Conservation (phyloP, 805 yeast genomes). For the Candida jianshihensis region DNA sequence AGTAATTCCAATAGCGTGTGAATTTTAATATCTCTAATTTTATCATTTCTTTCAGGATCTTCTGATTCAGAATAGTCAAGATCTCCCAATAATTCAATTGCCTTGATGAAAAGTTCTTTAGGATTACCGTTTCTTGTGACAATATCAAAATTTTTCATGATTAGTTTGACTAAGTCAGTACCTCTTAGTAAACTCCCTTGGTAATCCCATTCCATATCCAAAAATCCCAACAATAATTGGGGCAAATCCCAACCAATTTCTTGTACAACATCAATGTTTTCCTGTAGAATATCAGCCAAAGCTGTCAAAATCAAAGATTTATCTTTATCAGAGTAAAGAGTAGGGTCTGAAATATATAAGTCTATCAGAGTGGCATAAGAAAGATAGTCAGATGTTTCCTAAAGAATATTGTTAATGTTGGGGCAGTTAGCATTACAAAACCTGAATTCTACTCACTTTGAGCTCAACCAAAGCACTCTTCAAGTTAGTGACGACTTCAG, state of each 20-base stretch:
- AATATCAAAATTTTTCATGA: constrained; percentile 49
- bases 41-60: constrained; percentile 5
- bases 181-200: constrained; percentile 31
- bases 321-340: constrained; percentile 40
- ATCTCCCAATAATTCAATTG: constrained; percentile 53
- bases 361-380: constrained; percentile 72
- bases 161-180: constrained; percentile 7
- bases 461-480: constrained; percentile 6
- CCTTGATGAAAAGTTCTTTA: constrained; percentile 67
- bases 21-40: constrained; percentile 37
- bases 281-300: constrained; percentile 36
- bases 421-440: background rate
- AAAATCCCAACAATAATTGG: constrained; percentile 47
- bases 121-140: constrained; percentile 70
- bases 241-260: constrained; percentile 95
- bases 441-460: background rate
- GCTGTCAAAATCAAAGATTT: constrained; percentile 40
- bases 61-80: constrained; percentile 20
- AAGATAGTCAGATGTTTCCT: constrained; percentile 51
- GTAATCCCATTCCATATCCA: constrained; percentile 34
- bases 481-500: constrained; percentile 7
- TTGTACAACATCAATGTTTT: constrained; percentile 42
- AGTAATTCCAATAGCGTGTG: constrained; percentile 65
- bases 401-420: constrained; percentile 3
- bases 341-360: constrained; percentile 44